Evolutionary conservation across 495 filamentous ascomycete species (phyloP).

Genomic region (Penicillium cosmopolitanum): DNA sequence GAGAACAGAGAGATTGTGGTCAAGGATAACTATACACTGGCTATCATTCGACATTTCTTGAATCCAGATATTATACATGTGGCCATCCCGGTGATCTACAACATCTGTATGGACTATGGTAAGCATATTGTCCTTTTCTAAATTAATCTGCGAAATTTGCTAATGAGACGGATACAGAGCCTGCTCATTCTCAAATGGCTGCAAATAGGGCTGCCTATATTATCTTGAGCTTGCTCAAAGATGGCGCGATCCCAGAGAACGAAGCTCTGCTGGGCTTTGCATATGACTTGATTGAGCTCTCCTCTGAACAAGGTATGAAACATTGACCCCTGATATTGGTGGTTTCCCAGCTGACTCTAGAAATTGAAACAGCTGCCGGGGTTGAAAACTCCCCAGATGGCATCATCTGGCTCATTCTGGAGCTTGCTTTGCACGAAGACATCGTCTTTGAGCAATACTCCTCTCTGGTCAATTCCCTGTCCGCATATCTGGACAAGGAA

Average conservation of each 20-base stretch:
- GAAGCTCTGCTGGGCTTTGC: constrained; percentile 41
- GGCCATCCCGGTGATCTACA: constrained; percentile 70
- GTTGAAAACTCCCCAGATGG: constrained; percentile 44
- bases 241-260: constrained; percentile 35
- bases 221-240: constrained; percentile 41
- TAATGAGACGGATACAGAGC: constrained; percentile 33
- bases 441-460: constrained; percentile 37
- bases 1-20: constrained; percentile 72
- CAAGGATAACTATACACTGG: constrained; percentile 56
- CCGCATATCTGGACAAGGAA: constrained; percentile 42
- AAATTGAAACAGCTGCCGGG: constrained; percentile 27
- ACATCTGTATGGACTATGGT: constrained; percentile 79
- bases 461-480: constrained; percentile 37
- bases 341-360: constrained; percentile 7
- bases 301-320: constrained; percentile 45
- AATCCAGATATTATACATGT: constrained; percentile 56
- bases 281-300: constrained; percentile 45
- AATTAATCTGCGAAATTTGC: constrained; percentile 12
- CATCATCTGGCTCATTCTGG: constrained; percentile 43
- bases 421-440: constrained; percentile 32
- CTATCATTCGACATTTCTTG: constrained; percentile 56
- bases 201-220: constrained; percentile 54
- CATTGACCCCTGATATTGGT: not conserved
- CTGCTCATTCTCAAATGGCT: constrained; percentile 65
- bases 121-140: constrained; percentile 7